Evolutionary conservation across 2,329 filamentous ascomycete species (phyloP), one percentile per base, ranked within the genome.

Genomic region (Aspergillus sojae): DNA sequence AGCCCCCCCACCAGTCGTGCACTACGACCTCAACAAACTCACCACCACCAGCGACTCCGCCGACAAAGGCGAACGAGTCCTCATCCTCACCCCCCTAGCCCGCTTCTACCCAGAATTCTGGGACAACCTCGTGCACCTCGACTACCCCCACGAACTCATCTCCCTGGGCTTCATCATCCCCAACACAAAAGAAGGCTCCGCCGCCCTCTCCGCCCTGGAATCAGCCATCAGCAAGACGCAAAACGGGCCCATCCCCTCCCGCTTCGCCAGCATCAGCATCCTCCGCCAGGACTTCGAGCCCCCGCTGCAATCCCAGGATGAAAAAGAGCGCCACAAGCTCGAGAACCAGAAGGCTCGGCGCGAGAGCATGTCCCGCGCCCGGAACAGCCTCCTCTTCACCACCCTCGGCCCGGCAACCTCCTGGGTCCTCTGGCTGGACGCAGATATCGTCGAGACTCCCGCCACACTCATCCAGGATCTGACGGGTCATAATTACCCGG

Each of bases 341-440:
- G 83, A 89, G 65, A 93, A 96, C 74, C 95, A 99, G 77, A 97
- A 96, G 79, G 84, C 83, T 7, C 89, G 95, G 14, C 88, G 95
- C 41, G 90, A 93, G 48, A 90, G 92, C 65, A 98, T 99, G 95
- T 90, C 93, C 72, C 91, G 92, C 74, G 94, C 95, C 43, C 89
- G 95, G 68, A 99, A 99, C 77, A 96, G 92, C 60, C 85, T 99
- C 10, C 86, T 99, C 32, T 99, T 98, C 81, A 97, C 95, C 10
- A 98, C 94, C 0, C 83, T 99, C 11, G 94, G 94, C 1, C 94
- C 94, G 0, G 86, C 88, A 14, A 97, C 93, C 0, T 95, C 93
- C 0, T 99, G 95, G 95, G 94, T 99, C 39, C 84, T 99, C 28
- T 99, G 95, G 95, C 85, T 99, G 34, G 95, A 99, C 75, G 86